Evolutionary conservation across 257 asterid genomes (phyloP).

Genomic region (Nicotiana paniculata): DNA sequence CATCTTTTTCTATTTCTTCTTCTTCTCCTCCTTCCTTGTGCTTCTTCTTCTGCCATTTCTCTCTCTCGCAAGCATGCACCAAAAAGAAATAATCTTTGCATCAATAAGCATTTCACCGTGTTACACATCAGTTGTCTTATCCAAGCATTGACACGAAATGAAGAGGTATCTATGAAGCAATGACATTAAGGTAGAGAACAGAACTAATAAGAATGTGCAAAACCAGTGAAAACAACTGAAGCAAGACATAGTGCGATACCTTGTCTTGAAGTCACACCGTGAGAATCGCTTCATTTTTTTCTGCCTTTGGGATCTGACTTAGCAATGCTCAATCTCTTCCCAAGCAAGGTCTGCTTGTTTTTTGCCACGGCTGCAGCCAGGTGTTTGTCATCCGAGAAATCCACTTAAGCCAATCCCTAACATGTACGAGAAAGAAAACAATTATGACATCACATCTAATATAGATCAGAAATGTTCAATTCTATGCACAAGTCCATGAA

Average conservation of each 20-base stretch:
- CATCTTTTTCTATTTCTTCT: no score
- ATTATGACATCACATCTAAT: background rate
- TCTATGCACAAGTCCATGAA: background rate
- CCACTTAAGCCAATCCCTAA: slow-evolving; percentile 90
- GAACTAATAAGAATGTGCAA: background rate
- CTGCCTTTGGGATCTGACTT: slow-evolving; percentile 72
- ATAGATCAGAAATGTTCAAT: background rate
- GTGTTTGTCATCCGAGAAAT: slow-evolving; percentile 75
- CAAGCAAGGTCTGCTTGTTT: slow-evolving; percentile 54
- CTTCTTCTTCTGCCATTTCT: no score
- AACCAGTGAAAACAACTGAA: background rate
- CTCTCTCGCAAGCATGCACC: no score
- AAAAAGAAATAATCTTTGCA: no score
- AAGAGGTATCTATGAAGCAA: background rate
- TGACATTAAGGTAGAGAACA: background rate
- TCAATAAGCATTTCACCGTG: background rate
- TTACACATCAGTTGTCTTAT: background rate
- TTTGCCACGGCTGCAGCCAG: slow-evolving; percentile 73
- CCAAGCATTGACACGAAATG: background rate
- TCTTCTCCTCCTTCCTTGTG: no score
- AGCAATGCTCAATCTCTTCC: slow-evolving; percentile 62
- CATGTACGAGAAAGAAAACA: slow-evolving; percentile 10
- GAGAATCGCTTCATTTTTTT: slow-evolving; percentile 37
- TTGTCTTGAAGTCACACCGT: slow-evolving; percentile 20
- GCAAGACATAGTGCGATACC: slow-evolving; percentile 24